These are phyloP conservation scores for Daldinia loculata DNA, from an alignment of 495 filamentous ascomycete species.

Conservation along the genomic window DNA sequence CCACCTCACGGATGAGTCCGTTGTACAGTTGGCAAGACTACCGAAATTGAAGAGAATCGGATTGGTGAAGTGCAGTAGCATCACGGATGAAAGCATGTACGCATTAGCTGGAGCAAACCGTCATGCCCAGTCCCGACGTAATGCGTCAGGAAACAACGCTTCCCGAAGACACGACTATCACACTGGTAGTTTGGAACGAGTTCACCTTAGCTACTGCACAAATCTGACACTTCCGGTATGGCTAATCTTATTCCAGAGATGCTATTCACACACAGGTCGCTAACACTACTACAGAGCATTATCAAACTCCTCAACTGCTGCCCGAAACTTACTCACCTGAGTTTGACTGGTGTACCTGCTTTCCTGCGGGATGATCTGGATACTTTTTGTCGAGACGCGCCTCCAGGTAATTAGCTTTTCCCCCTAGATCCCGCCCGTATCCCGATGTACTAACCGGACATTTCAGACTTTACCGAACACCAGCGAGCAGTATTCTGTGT, in stretches of 20 bases:
- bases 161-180: constrained; percentile 51
- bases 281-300: constrained; percentile 73
- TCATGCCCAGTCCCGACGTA: constrained; percentile 58
- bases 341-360: constrained; percentile 91
- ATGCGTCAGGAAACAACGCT: constrained; percentile 47
- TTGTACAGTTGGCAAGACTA: constrained; percentile 83
- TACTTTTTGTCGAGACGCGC: constrained; percentile 84
- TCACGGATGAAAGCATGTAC: constrained; percentile 88
- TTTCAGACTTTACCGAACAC: constrained; percentile 88
- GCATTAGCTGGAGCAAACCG: constrained; percentile 75
- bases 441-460: constrained; percentile 41
- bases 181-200: constrained; percentile 75
- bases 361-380: constrained; percentile 81
- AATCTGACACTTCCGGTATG: constrained; percentile 81
- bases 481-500: constrained; percentile 97
- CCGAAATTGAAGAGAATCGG: constrained; percentile 95
- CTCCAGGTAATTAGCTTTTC: constrained; percentile 62
- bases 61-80: constrained; percentile 88
- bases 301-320: constrained; percentile 88
- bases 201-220: constrained; percentile 96
- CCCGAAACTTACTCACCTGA: constrained; percentile 91
- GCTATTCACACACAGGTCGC: constrained; percentile 16
- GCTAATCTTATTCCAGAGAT: background rate
- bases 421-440: background rate
- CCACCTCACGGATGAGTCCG: constrained; percentile 85